These are phyloP conservation scores for Biscogniauxia mediterranea DNA, from an alignment of 2,329 filamentous ascomycete genomes.

Conservation along the genomic window DNA sequence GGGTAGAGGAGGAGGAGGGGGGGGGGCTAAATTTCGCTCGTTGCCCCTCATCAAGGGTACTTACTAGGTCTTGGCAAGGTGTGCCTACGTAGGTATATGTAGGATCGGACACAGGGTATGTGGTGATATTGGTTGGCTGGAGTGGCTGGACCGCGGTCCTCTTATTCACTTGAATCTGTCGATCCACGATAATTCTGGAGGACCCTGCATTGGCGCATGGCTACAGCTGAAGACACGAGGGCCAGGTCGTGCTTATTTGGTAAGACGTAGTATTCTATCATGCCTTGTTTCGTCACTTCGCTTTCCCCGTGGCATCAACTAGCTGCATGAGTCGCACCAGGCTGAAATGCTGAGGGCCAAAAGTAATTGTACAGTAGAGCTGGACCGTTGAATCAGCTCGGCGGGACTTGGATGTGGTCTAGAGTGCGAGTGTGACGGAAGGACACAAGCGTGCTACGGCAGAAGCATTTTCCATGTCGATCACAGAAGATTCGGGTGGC, in stretches of 20 bases:
- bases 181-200: not conserved
- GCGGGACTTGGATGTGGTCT: not conserved
- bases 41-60: not conserved
- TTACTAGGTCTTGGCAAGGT: not conserved
- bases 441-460: slow-evolving; percentile 12
- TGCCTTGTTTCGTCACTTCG: not conserved
- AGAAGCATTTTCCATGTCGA: slow-evolving; percentile 20
- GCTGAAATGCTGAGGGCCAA: not conserved
- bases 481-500: slow-evolving; percentile 22
- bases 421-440: not conserved
- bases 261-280: not conserved
- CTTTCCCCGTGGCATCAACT: not conserved
- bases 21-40: not conserved
- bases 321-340: not conserved
- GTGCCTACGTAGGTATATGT: not conserved
- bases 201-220: slow-evolving; percentile 4
- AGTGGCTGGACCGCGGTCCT: not conserved
- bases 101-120: not conserved
- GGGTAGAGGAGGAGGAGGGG: not conserved
- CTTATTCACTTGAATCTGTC: not conserved
- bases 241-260: not conserved
- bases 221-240: not conserved
- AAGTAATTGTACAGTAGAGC: not conserved
- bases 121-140: not conserved
- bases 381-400: not conserved